Percentiles rank a stretch among this genome's conserved stretches.
Evolutionary conservation across 257 asterid genomes (phyloP).

Genomic region (Ocimum tenuiflorum): DNA sequence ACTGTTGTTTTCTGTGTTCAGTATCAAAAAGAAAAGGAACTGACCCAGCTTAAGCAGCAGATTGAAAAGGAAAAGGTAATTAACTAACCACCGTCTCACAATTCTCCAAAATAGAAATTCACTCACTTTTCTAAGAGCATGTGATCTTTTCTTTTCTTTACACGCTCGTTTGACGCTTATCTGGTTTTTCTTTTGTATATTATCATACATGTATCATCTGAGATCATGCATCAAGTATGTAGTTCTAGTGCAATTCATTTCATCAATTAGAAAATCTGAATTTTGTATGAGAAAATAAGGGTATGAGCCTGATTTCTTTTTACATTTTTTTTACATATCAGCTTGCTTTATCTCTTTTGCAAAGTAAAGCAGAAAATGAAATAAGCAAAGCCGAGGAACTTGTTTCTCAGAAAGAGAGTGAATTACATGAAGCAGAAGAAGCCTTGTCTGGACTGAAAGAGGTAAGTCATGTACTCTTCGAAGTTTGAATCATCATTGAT

Average conservation of each 20-base stretch:
- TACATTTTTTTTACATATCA: conserved; percentile 40
- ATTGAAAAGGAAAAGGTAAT: conserved; percentile 80
- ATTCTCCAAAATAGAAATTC: neutral
- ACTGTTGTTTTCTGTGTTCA: conserved; percentile 29
- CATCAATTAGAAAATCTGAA: neutral
- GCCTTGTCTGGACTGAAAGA: conserved; percentile 63
- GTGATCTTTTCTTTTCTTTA: neutral
- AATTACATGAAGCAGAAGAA: conserved; percentile 62
- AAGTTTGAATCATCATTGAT: neutral
- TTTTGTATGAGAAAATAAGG: neutral
- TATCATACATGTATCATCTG: neutral
- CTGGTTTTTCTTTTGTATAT: neutral
- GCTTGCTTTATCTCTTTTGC: conserved; percentile 56
- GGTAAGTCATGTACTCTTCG: conserved; percentile 39
- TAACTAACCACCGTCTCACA: neutral
- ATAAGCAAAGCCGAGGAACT: conserved; percentile 57
- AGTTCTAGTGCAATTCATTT: conserved; percentile 4
- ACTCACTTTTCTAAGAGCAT: neutral
- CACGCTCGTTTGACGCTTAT: neutral
- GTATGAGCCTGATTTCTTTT: conserved; percentile 19
- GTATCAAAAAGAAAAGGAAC: conserved; percentile 85
- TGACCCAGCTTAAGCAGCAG: conserved; percentile 59
- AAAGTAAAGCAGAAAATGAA: conserved; percentile 60
- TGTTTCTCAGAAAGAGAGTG: conserved; percentile 63
- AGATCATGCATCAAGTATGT: neutral